Evolutionary conservation across 306 rosid genomes (phyloP).

Genomic region (Corylus heterophylla): DNA sequence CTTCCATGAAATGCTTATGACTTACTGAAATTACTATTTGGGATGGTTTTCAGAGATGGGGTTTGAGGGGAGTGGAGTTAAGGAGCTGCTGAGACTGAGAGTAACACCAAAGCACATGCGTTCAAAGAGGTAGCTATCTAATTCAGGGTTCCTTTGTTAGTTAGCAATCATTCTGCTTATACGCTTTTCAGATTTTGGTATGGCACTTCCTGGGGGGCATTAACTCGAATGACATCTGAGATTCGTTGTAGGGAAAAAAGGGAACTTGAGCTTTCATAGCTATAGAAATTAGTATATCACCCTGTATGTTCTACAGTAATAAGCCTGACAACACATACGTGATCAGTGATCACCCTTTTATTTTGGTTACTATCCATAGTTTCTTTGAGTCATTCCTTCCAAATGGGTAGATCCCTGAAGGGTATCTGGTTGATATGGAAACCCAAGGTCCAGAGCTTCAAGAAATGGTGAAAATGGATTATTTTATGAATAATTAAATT

Average conservation of each 20-base stretch:
- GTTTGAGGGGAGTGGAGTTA: constrained; percentile 44
- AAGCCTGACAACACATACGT: constrained; percentile 2
- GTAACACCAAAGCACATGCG: constrained; percentile 67
- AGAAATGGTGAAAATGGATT: constrained; percentile 21
- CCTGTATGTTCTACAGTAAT: constrained; percentile 9
- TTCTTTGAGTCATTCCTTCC: constrained; percentile 26
- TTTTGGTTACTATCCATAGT: constrained; percentile 17
- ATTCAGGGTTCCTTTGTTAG: constrained; percentile 31
- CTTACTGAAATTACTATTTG: constrained; percentile 32
- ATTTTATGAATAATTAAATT: neutral
- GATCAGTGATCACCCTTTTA: constrained; percentile 13
- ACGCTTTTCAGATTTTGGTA: constrained; percentile 16
- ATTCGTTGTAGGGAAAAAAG: constrained; percentile 26
- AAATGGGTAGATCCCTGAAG: constrained; percentile 23
- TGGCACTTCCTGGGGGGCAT: constrained; percentile 8
- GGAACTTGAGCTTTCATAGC: constrained; percentile 40
- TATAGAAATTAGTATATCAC: neutral
- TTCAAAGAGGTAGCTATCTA: constrained; percentile 64
- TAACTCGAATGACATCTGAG: constrained; percentile 27
- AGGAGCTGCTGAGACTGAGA: constrained; percentile 55
- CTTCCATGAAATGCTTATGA: constrained; percentile 16
- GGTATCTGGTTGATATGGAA: constrained; percentile 23
- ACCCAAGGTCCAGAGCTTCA: constrained; percentile 22
- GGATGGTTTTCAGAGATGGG: constrained; percentile 58
- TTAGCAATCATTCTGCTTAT: constrained; percentile 25